Percentiles rank a stretch among this genome's conserved stretches.
These are phyloP conservation scores for Marasmius oreades DNA, from an alignment of 1,284 basidiomycete genomes.

Conservation along the genomic window DNA sequence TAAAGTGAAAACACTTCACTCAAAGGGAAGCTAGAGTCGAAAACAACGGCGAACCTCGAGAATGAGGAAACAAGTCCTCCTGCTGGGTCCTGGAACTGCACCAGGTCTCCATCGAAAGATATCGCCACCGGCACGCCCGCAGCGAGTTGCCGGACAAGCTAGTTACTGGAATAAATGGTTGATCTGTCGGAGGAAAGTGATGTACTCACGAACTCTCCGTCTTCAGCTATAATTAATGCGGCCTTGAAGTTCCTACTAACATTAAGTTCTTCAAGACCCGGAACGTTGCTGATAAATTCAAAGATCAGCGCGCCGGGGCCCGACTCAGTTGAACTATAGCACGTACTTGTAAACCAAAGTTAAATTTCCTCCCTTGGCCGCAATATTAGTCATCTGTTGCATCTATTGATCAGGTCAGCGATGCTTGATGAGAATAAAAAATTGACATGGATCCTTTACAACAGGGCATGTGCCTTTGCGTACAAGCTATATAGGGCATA, in stretches of 20 bases:
- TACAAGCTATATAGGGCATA: too few relatives aligned
- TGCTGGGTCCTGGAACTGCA: not conserved
- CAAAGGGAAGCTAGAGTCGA: not conserved
- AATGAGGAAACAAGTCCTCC: not conserved
- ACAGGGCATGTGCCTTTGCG: too few relatives aligned
- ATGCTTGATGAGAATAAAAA: too few relatives aligned
- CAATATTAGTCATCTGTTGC: conserved; percentile 23
- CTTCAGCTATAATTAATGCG: conserved; percentile 10
- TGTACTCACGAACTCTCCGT: conserved; percentile 6
- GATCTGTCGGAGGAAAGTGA: not conserved
- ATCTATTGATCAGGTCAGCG: not conserved
- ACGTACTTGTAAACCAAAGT: conserved; percentile 37
- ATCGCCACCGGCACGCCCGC: not conserved
- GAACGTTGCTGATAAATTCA: conserved; percentile 21
- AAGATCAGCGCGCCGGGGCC: too few relatives aligned
- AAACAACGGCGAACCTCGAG: not conserved
- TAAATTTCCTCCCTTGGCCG: conserved; percentile 32
- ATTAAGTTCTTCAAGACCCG: too few relatives aligned
- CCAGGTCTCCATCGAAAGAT: not conserved
- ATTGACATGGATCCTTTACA: too few relatives aligned
- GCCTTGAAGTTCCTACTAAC: conserved; percentile 27
- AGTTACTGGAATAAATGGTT: not conserved
- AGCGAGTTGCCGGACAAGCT: conserved; percentile 2
- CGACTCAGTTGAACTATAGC: too few relatives aligned
- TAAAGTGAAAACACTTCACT: not conserved